These are phyloP conservation scores for Exutisphaerella laricina DNA, from an alignment of 2,329 filamentous ascomycete genomes.

Conservation along the genomic window DNA sequence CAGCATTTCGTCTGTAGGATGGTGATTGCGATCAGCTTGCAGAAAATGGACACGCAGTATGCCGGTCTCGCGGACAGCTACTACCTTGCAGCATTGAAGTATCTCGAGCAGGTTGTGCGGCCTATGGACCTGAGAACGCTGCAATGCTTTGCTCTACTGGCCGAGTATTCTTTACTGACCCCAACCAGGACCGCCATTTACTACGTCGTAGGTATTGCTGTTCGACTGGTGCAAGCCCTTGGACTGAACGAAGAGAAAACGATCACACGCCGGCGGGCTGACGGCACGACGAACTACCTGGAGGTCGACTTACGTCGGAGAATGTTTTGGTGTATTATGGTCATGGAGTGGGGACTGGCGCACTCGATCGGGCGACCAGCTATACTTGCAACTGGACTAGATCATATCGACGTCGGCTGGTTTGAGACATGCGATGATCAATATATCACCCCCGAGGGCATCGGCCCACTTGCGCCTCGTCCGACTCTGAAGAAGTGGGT, in stretches of 20 bases:
- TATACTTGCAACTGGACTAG: conserved; percentile 73
- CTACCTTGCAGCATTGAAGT: conserved; percentile 81
- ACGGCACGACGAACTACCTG: conserved; percentile 60
- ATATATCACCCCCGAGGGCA: conserved; percentile 72
- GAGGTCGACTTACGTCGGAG: conserved; percentile 86
- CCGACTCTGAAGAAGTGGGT: conserved; percentile 78
- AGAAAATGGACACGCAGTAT: conserved; percentile 83
- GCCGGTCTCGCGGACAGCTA: conserved; percentile 94
- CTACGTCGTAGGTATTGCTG: conserved; percentile 83
- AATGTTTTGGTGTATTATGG: conserved; percentile 79
- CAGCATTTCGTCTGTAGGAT: conserved; percentile 85
- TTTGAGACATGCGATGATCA: conserved; percentile 78
- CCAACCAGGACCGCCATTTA: conserved; percentile 90
- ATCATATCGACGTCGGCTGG: conserved; percentile 79
- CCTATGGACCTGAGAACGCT: conserved; percentile 87
- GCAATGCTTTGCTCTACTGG: conserved; percentile 82
- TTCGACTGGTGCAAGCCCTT: conserved; percentile 81
- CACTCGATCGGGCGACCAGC: conserved; percentile 83
- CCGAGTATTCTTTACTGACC: conserved; percentile 85
- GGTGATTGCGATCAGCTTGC: conserved; percentile 90
- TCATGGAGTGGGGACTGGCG: conserved; percentile 83
- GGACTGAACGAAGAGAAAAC: conserved; percentile 86
- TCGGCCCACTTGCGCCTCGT: conserved; percentile 59
- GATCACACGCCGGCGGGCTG: conserved; percentile 58
- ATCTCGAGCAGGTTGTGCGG: conserved; percentile 74